Percentiles rank a stretch among this genome's conserved stretches.
phyloP scores from a whole-genome alignment of 352 stramenopile species.

The Phytophthora cryptogea region DNA sequence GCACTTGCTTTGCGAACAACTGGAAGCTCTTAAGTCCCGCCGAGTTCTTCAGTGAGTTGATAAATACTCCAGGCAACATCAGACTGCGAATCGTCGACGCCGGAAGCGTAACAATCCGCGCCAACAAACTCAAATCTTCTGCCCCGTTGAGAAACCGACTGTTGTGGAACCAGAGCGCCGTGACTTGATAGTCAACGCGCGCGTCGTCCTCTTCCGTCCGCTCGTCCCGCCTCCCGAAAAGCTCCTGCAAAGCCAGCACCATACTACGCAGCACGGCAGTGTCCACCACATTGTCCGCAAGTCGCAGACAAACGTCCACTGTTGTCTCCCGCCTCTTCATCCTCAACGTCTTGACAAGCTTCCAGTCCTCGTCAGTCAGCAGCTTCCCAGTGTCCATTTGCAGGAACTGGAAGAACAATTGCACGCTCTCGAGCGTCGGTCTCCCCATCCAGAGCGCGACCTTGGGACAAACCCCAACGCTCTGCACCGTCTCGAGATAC shows the following conservation, averaged over 20 bases:
- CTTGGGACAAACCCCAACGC: constrained; percentile 3
- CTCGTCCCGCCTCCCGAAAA: neutral
- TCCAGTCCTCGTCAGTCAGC: constrained; percentile 12
- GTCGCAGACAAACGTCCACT: constrained; percentile 22
- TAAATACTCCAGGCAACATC: constrained; percentile 20
- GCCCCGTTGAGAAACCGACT: constrained; percentile 22
- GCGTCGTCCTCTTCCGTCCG: neutral
- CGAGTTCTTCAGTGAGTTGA: constrained; percentile 23
- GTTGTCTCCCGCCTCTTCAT: neutral
- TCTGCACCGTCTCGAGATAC: constrained; percentile 17
- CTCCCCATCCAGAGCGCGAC: constrained; percentile 18
- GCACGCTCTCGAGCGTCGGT: constrained; percentile 25
- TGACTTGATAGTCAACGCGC: constrained; percentile 21
- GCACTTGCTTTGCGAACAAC: constrained; percentile 16
- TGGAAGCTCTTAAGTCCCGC: constrained; percentile 20
- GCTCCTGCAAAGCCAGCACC: constrained; percentile 10
- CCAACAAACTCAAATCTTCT: constrained; percentile 19
- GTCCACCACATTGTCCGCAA: constrained; percentile 18
- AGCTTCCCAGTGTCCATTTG: constrained; percentile 12
- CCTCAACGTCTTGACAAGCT: constrained; percentile 8
- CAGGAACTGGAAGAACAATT: constrained; percentile 26
- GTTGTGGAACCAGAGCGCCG: constrained; percentile 28
- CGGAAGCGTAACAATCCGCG: constrained; percentile 23
- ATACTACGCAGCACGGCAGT: constrained; percentile 24
- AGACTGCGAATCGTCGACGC: constrained; percentile 25